Percentiles rank a stretch among this genome's conserved stretches.
Evolutionary conservation across 1,284 basidiomycete genomes (phyloP).

Genomic region (Boletus smithii): DNA sequence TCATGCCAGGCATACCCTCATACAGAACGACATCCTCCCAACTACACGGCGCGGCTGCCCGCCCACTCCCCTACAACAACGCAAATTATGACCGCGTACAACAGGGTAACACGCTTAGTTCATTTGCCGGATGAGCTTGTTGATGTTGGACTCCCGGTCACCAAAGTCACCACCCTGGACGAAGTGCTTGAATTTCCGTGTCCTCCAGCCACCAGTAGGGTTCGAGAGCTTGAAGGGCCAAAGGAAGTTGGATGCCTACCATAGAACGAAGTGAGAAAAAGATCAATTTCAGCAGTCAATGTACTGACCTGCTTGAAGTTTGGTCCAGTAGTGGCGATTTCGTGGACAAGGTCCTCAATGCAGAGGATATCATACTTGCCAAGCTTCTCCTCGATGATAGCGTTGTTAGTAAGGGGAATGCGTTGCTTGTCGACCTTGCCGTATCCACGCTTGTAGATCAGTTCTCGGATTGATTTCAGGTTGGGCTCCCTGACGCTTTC

Average conservation of each 20-base stretch:
- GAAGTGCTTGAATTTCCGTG: constrained; percentile 94
- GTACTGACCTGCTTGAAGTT: constrained; percentile 92
- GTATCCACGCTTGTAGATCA: constrained; percentile 99
- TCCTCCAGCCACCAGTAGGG: constrained; percentile 97
- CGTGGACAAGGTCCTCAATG: constrained; percentile 97
- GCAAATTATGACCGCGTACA: constrained; percentile 1
- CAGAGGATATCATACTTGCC: constrained; percentile 97
- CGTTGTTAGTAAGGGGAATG: constrained; percentile 93
- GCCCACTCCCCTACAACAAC: constrained; percentile 14
- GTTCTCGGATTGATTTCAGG: constrained; percentile 93
- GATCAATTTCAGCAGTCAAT: background rate
- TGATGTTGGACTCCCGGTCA: constrained; percentile 94
- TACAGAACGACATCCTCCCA: constrained; percentile 26
- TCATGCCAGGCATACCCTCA: constrained; percentile 41
- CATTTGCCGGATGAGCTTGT: constrained; percentile 97
- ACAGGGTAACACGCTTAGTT: constrained; percentile 55
- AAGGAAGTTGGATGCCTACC: constrained; percentile 85
- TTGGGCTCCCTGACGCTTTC: constrained; percentile 73
- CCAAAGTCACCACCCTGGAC: constrained; percentile 95
- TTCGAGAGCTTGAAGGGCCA: constrained; percentile 99
- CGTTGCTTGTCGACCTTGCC: constrained; percentile 98
- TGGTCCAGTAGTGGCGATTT: constrained; percentile 93
- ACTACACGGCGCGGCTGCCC: constrained; percentile 16
- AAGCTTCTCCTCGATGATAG: constrained; percentile 88
- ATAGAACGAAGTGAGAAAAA: constrained; percentile 4